Conservation (phyloP, 148 eudicot species). For the Dysphania ambrosioides region DNA sequence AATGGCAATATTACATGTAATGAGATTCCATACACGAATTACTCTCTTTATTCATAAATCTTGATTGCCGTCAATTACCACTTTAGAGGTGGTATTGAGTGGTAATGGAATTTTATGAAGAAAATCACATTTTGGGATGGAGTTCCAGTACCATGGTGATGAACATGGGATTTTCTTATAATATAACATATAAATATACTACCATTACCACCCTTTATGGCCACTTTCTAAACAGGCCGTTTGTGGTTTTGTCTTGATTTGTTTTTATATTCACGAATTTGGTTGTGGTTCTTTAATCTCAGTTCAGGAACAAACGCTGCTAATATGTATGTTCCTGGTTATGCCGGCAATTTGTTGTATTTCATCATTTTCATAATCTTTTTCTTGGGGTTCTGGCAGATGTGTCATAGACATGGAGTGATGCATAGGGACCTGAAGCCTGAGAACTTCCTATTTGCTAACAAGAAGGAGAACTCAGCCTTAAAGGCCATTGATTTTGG, state of each 20-base stretch:
- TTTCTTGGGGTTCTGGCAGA: constrained; percentile 23
- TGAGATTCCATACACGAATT: too few species aligned
- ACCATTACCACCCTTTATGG: too few species aligned
- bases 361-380: not conserved
- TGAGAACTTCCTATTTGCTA: constrained; percentile 58
- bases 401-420: constrained; percentile 55
- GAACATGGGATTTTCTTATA: too few species aligned
- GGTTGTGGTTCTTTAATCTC: not conserved
- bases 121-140: too few species aligned
- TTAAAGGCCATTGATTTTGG: constrained; percentile 66
- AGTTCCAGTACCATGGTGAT: too few species aligned
- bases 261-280: not conserved
- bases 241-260: not conserved
- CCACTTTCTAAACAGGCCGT: not conserved
- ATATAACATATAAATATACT: too few species aligned
- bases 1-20: too few species aligned
- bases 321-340: not conserved
- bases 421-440: constrained; percentile 69
- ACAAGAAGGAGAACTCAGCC: constrained; percentile 55
- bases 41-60: too few species aligned
- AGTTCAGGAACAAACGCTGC: not conserved
- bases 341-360: not conserved
- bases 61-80: too few species aligned
- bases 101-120: too few species aligned
- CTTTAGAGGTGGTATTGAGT: too few species aligned